These are phyloP conservation scores for Candida arabinofermentans DNA, from an alignment of 805 yeast genomes.

Conservation along the genomic window DNA sequence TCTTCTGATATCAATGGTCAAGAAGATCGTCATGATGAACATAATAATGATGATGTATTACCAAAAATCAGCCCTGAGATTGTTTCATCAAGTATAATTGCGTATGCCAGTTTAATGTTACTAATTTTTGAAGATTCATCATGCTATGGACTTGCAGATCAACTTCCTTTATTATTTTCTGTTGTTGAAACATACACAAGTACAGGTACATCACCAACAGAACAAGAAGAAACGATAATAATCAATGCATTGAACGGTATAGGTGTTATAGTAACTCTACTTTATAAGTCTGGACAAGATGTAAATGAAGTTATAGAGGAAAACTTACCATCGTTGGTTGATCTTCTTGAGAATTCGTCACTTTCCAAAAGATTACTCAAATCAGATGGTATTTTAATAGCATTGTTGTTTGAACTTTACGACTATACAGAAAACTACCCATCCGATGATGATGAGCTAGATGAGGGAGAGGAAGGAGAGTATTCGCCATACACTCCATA, in stretches of 20 bases:
- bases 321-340: constrained; percentile 35
- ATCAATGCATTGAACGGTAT: constrained; percentile 44
- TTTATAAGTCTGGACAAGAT: constrained; percentile 34
- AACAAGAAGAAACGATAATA: constrained; percentile 38
- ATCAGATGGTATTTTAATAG: constrained; percentile 54
- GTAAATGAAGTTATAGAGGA: constrained; percentile 39
- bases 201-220: constrained; percentile 26
- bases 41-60: constrained; percentile 8
- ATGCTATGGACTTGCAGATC: constrained; percentile 46
- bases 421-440: constrained; percentile 35
- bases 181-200: constrained; percentile 35
- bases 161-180: constrained; percentile 39
- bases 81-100: constrained; percentile 19
- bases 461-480: constrained; percentile 13
- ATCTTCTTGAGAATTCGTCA: constrained; percentile 36
- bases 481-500: not conserved
- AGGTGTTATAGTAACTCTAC: constrained; percentile 40
- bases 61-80: constrained; percentile 2
- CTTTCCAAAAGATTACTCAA: constrained; percentile 42
- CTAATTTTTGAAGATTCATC: constrained; percentile 46
- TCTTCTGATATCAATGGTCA: not conserved
- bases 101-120: constrained; percentile 33
- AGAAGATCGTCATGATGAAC: constrained; percentile 1
- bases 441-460: constrained; percentile 34
- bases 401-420: constrained; percentile 51